Evolutionary conservation across 2,329 filamentous ascomycete species (phyloP), one percentile per base, ranked within the genome.

Genomic region (Penicillium italicum): DNA sequence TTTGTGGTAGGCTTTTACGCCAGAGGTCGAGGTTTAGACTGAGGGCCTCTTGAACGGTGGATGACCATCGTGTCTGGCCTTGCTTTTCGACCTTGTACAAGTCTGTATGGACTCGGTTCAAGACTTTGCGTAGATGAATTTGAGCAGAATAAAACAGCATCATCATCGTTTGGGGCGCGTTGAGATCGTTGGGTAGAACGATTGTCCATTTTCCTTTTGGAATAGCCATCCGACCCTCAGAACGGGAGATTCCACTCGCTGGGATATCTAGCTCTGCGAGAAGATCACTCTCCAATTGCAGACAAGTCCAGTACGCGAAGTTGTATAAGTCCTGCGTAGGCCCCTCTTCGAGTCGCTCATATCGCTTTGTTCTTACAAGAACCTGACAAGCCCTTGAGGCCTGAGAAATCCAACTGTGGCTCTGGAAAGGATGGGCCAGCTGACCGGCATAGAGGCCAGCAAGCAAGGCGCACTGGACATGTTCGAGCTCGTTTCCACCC

Each of bases 231-330:
- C 70, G 69, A 38, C 76, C 74, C 66, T 86, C 83, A 7, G 81
- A 76, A 31, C 77, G 76, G 10, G 81, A 81, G 30, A 87, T 84
- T 2, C 82, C 82, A 66, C 83, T 87, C 1, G 80, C 77, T 5
- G 83, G 83, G 14, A 87, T 75, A 56, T 84, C 82, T 56, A 97
- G 80, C 73, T 99, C 94, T 3, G 94, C 94, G 44, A 97, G 82
- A 43, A 97, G 90, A 71, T 97, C 93, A 72, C 91, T 96, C 74
- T 97, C 93, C 11, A 97, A 80, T 68, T 97, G 93, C 60, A 97
- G 77, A 69, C 90, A 96, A 8, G 92, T 94, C 93, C 93, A 97
- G 66, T 92, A 97, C 0, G 90, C 88, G 64, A 95, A 82, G 14
- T 88, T 79, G 34, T 88, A 79, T 54, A 87, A 79, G 67, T 91